Base-by-base conservation (phyloP, 1,139 yeast species). In the Lodderomyces elongisporus region DNA sequence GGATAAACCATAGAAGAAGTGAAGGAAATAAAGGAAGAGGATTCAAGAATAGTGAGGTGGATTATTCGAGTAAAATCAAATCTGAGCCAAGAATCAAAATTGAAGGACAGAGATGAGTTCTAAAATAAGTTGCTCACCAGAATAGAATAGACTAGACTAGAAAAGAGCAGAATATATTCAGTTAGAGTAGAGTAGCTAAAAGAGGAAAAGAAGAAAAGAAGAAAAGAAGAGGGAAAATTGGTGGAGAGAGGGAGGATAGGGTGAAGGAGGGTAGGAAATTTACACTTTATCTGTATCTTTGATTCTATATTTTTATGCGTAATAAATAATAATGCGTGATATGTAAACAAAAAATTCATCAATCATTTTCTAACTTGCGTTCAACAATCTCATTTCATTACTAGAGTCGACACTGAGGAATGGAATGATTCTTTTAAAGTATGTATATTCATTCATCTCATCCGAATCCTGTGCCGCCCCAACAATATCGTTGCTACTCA, bases 371-470 rank as follows among this genome's bases (percentile, higher is more conserved):
- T 40, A 47, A 38, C 54, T 54, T 4, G 72, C 74, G 48, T 66
- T 66, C 38, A 66, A 51, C 34, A 63, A 46, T 43, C 61, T 66
- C 40, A 56, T 48, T 39, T 65, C 70, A 37, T 58, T 62, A 14
- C 61, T 46, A 33, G 60, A 55, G 39, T 68, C 72, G 34, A 64
- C 64, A 4, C 69, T 58, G 39, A 68, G 49, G 34, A 60, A 62
- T 2, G 74, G 74, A 26, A 66, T 59, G 27, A 66, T 56, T 30
- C 56, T 57, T 40, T 53, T 59, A 38, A 66, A 62, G 38, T 65
- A 68, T 17, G 57, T 60, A 18, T 42, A 45, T 42, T 66, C 72
- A 37, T 51, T 52, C 25, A 55, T 41, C 13, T 12, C 24, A 20
- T 29, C 26, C n/a, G 10, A 14, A 12, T 29, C 10, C 16, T 7